Evolutionary conservation across 192 early-diverging fungal genomes (phyloP), one percentile per base, ranked within the genome.

Genomic region (Backusella morwellensis): DNA sequence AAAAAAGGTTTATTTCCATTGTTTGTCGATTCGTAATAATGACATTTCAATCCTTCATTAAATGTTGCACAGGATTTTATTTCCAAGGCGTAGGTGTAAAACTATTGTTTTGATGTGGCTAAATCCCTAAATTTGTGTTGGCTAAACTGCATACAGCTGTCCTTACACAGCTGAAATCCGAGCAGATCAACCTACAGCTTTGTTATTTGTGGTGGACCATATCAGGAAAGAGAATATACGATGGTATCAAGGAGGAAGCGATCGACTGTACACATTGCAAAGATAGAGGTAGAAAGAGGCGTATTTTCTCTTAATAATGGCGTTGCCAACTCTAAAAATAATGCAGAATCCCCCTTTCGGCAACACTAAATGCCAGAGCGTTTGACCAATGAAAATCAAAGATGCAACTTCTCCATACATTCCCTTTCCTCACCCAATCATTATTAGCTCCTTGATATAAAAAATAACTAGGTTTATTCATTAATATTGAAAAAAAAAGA

Each of bases 311-410:
- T 29, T 8, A 63, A 23, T 63, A 14, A 63, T 63, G 56, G 21
- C 56, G 56, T 63, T 63, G 56, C 56, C 56, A 63, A 63, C 56
- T 63, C 56, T 63, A 63, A 63, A 63, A 63, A 63, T 63, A 63
- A 26, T 63, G 56, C 26, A 29, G 23, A 1, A 29, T 7, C 52
- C 56, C 56, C 56, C 23, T 63, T 63, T 32, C 56, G 23, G 56
- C 56, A 63, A 63, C 8, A 63, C 56, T 11, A 29, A 63, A 63
- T 63, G 56, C 56, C 23, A 29, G 56, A 63, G 56, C 56, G 56
- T 29, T 63, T 63, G 9, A 63, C 56, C 56, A 63, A 63, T 63
- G 7, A 9, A 63, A 63, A 63, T 29, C 26, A 29, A 63, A 26
- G 56, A 63, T 63, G 56, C 26, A 63, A 4, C 11, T 21, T 15